phyloP scores from a whole-genome alignment of 106 monocot genomes.

The Vanilla planifolia region DNA sequence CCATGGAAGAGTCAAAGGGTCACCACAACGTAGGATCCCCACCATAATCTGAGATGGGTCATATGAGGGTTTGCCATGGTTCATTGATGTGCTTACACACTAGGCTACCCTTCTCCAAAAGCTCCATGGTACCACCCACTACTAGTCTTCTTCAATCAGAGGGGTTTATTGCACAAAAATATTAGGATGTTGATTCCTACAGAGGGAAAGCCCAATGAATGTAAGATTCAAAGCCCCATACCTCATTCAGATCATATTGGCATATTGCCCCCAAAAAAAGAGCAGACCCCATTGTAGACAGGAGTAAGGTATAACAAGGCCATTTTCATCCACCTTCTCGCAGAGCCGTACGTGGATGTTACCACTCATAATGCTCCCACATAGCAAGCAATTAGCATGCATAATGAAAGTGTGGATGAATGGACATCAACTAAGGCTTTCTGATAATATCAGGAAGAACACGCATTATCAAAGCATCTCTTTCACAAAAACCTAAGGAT shows the following conservation, averaged over 20 bases:
- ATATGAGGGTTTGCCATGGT: constrained; percentile 3
- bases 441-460: too few relatives aligned
- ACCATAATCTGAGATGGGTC: constrained; percentile 10
- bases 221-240: constrained; percentile 11
- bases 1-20: constrained; percentile 9
- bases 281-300: constrained; percentile 8
- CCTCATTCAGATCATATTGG: constrained; percentile 14
- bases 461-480: too few relatives aligned
- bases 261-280: constrained; percentile 3
- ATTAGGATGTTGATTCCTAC: constrained; percentile 1
- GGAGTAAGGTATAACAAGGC: constrained; percentile 13
- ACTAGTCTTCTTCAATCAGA: constrained; percentile 11
- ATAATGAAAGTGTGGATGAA: too few relatives aligned
- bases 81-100: constrained; percentile 13
- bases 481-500: too few relatives aligned
- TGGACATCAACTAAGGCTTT: too few relatives aligned
- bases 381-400: too few relatives aligned
- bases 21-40: neutral
- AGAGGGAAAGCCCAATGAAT: constrained; percentile 16
- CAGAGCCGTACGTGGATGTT: constrained; percentile 2
- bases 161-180: constrained; percentile 15
- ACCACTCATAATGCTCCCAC: too few relatives aligned
- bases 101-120: constrained; percentile 15
- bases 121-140: neutral
- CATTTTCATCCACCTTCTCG: constrained; percentile 14